phyloP scores from a whole-genome alignment of 1,284 basidiomycete species.

The Fomes fomentarius region DNA sequence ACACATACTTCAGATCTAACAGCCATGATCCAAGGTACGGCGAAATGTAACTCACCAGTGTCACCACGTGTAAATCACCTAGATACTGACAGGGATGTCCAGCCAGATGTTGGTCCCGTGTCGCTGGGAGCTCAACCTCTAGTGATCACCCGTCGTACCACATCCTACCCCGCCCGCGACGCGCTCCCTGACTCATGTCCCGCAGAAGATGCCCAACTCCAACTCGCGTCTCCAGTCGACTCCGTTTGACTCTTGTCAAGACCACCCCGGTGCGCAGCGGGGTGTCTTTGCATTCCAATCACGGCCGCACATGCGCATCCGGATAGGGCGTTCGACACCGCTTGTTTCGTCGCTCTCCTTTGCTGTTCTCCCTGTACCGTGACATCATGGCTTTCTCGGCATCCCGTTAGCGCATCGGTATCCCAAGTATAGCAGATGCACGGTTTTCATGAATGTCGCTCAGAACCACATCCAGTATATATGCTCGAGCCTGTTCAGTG shows the following conservation, averaged over 20 bases:
- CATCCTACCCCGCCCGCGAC: constrained; percentile 9
- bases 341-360: constrained; percentile 7
- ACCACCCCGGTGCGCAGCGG: constrained; percentile 6
- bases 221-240: constrained; percentile 2
- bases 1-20: not conserved
- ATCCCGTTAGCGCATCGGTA: constrained; percentile 10
- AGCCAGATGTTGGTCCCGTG: constrained; percentile 6
- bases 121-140: constrained; percentile 9
- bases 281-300: constrained; percentile 21
- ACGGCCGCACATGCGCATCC: constrained; percentile 14
- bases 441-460: constrained; percentile 6
- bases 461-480: constrained; percentile 9
- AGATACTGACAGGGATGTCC: constrained; percentile 2
- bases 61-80: constrained; percentile 14
- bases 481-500: not conserved
- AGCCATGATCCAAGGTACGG: constrained; percentile 2
- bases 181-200: constrained; percentile 20
- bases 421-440: constrained; percentile 19
- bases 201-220: constrained; percentile 3
- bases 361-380: constrained; percentile 2
- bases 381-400: constrained; percentile 11
- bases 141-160: constrained; percentile 17
- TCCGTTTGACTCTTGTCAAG: constrained; percentile 14
- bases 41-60: not conserved
- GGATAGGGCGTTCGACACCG: constrained; percentile 19